Evolutionary conservation across 2,329 filamentous ascomycete genomes (phyloP), one percentile per base, ranked within the genome.

Genomic region (Chaetomium sp.): DNA sequence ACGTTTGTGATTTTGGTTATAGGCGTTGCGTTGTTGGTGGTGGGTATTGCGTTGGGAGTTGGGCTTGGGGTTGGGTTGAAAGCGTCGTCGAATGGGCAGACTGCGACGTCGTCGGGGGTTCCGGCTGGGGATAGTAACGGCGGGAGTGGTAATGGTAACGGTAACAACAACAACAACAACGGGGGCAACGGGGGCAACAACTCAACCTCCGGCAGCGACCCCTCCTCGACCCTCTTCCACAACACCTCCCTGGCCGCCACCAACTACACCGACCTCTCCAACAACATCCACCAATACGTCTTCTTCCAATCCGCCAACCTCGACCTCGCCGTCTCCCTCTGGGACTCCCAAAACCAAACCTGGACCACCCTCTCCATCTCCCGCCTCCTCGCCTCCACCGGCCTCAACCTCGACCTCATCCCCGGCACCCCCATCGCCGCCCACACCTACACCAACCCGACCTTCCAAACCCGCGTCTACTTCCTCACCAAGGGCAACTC

Each of bases 391-490:
- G n/a, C 46, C 1, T 12, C 6, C 46, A 49, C 46, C n/a, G 46
- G 46, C 1, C n/a, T 49, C 5, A 49, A 9, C 19, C 46, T 49
- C 1, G 11, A 40, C 8, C 46, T 38, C 14, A 49, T 49, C 14
- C 35, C 46, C 8, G 46, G 35, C 35, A 32, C 35, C 9, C 46
- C 46, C 35, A 49, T 49, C 36, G 46, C 46, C 8, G 46, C 46
- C n/a, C 40, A 49, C 35, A 49, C 46, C 35, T 49, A 49, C 46
- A 37, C 35, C n/a, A 49, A 49, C 46, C 46, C 46, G 3, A 49
- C 46, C 35, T 49, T 49, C 46, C 46, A 49, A 27, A 49, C 46
- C 14, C 46, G 46, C 36, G 36, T 49, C 4, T 49, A 49, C 35
- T 49, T 49, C 36, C 46, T 49, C 36, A 49, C 46, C 1, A 38